phyloP scores from a whole-genome alignment of 441 rosid genomes.

The Populus trichocarpa region DNA sequence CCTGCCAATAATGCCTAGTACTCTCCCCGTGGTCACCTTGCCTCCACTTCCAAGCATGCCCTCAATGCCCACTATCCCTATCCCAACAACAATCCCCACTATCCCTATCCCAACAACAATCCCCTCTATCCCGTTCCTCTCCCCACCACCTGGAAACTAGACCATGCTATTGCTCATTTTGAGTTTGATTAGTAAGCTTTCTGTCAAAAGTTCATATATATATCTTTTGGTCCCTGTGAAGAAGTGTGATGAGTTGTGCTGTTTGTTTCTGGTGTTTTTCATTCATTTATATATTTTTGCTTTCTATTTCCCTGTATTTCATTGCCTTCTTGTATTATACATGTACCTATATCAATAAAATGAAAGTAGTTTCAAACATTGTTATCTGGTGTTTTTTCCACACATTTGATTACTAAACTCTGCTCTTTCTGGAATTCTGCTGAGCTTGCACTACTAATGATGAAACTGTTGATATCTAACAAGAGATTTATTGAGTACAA shows the following conservation, averaged over 20 bases:
- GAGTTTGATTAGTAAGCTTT: neutral
- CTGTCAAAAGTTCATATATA: neutral
- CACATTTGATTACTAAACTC: neutral
- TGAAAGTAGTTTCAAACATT: neutral
- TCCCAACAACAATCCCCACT: neutral
- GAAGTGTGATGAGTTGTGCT: neutral
- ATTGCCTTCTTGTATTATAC: neutral
- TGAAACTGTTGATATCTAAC: too few species aligned
- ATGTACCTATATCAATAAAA: neutral
- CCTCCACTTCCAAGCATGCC: slow-evolving; percentile 26
- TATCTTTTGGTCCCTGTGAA: neutral
- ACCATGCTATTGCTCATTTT: neutral
- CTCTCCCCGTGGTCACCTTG: slow-evolving; percentile 18
- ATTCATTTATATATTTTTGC: neutral
- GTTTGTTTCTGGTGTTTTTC: neutral
- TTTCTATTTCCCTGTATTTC: neutral
- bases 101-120: neutral
- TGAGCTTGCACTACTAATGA: too few species aligned
- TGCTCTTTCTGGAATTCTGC: too few species aligned
- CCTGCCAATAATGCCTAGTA: slow-evolving; percentile 15
- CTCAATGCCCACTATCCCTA: slow-evolving; percentile 17
- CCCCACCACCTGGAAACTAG: slow-evolving; percentile 9
- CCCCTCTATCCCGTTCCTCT: slow-evolving; percentile 1
- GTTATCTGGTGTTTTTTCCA: neutral
- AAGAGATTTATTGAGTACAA: too few species aligned